Evolutionary conservation across 768 basidiomycete species (phyloP).

Genomic region (Suillus paluster): DNA sequence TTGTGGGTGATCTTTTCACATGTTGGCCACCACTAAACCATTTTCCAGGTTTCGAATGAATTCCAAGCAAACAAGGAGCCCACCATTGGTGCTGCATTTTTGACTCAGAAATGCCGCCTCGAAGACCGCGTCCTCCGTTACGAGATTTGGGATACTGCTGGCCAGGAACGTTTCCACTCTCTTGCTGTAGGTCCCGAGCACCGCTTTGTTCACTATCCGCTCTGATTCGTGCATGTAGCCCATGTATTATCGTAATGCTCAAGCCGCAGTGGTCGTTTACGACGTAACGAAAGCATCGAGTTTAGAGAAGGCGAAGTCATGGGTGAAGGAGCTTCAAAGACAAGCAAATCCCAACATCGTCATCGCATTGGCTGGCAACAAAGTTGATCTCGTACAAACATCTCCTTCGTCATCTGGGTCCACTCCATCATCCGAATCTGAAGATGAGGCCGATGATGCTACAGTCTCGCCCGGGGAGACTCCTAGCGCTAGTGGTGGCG

Average conservation of each 20-base stretch:
- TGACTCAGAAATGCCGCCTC: constrained; percentile 93
- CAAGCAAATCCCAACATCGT: constrained; percentile 99
- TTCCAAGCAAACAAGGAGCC: constrained; percentile 99
- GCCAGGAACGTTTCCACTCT: constrained; percentile 97
- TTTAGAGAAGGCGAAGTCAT: constrained; percentile 98
- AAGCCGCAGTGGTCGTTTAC: constrained; percentile 97
- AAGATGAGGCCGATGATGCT: constrained; percentile 93
- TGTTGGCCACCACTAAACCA: constrained; percentile 10
- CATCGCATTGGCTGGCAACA: constrained; percentile 97
- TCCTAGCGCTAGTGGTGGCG: constrained; percentile 51
- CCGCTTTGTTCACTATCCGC: constrained; percentile 9
- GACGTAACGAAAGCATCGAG: constrained; percentile 96
- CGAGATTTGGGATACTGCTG: constrained; percentile 98
- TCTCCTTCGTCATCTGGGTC: constrained; percentile 55
- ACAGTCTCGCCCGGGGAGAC: constrained; percentile 81
- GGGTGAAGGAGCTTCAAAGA: constrained; percentile 98
- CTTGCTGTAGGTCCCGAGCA: constrained; percentile 69
- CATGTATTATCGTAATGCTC: constrained; percentile 99
- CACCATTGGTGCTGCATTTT: constrained; percentile 95
- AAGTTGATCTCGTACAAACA: constrained; percentile 86
- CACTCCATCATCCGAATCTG: constrained; percentile 65
- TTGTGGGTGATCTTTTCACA: constrained; percentile 58
- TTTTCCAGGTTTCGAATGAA: constrained; percentile 84
- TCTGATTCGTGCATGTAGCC: constrained; percentile 53
- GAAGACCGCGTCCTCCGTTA: constrained; percentile 93